A percentile compares a stretch with the other conserved stretches of the same genome.
These are phyloP conservation scores for Xanthoparmelia taractica DNA, from an alignment of 495 filamentous ascomycete species.

Conservation along the genomic window DNA sequence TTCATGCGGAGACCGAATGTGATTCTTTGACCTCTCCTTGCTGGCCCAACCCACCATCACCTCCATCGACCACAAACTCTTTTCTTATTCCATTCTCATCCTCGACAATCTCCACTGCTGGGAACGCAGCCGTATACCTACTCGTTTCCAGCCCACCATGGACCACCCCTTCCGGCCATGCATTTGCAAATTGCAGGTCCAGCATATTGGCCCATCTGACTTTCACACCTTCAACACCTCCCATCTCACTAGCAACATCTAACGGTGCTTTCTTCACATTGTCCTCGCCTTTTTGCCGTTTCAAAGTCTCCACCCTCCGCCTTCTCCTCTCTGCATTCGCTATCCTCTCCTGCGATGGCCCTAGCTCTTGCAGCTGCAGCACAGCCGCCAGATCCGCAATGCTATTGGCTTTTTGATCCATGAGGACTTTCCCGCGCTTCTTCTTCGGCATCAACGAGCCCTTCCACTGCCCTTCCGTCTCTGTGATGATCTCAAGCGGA, in stretches of 20 bases:
- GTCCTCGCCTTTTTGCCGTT: conserved; percentile 27
- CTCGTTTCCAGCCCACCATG: conserved; percentile 46
- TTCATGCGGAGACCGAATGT: not conserved
- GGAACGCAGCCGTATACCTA: conserved; percentile 27
- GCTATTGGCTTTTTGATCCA: conserved; percentile 83
- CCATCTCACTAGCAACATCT: conserved; percentile 26
- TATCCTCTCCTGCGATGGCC: conserved; percentile 26
- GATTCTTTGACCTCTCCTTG: not conserved
- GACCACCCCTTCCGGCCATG: conserved; percentile 61
- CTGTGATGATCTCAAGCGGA: conserved; percentile 46
- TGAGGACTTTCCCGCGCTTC: conserved; percentile 55
- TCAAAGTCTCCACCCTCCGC: conserved; percentile 32
- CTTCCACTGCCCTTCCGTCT: conserved; percentile 36
- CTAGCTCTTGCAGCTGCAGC: conserved; percentile 36
- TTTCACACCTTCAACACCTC: conserved; percentile 23
- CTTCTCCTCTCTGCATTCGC: conserved; percentile 22
- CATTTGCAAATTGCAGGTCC: conserved; percentile 56
- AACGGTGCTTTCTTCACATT: conserved; percentile 32
- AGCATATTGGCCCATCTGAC: conserved; percentile 64
- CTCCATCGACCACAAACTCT: not conserved
- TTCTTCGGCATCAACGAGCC: conserved; percentile 44
- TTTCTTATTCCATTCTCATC: not conserved
- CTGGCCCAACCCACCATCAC: not conserved
- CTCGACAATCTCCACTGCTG: conserved; percentile 8
- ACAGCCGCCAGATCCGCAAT: conserved; percentile 83